Base-by-base conservation (phyloP, 2,329 filamentous ascomycete species). In the Penicillium fuscoglaucum region DNA sequence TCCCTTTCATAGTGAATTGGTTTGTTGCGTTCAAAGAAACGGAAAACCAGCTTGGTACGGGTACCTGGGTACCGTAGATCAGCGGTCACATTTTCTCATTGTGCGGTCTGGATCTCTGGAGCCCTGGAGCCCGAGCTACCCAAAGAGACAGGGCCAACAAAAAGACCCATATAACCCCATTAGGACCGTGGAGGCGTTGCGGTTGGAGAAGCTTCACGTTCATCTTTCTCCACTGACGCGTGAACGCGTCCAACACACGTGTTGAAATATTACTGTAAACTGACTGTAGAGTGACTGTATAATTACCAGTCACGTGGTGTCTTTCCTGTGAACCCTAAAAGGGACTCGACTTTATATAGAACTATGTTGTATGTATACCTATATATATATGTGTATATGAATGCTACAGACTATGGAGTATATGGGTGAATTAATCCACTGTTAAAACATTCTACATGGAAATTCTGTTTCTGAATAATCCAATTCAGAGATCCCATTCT, bases 21-120 rank as follows among this genome's bases (percentile, higher is more conserved):
- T 43, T 58, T 58, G 55, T 54, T 15, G 19, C 43, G 10, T 24
- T 33, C 37, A 54, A 57, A 47, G 44, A 52, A 21, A 56, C 17
- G 2, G 24, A 43, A 44, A 41, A 41, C 28, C 29, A 44, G 4
- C 26, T 41, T 24, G 21, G 17, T 37, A 45, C 51, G 40, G 39
- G 49, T 40, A 53, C 39, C 51, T 53, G 51, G 29, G 50, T 44
- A 43, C 50, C 17, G 51, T 46, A n/a, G 53, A 56, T 56, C 52
- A 55, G 39, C 48, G 40, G 52, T 46, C n/a, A 35, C 31, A 47
- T 26, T 49, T 59, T 55, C 41, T 47, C 52, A 61, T 61, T 61
- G 59, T 61, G 59, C 59, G 59, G 59, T 61, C 56, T 57, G 54
- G 46, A 39, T 15, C 47, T 21, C 15, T 52, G 41, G 39, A 51